Evolutionary conservation across 768 basidiomycete species (phyloP), one percentile per base, ranked within the genome.

Genomic region (Lentinula aciculospora): DNA sequence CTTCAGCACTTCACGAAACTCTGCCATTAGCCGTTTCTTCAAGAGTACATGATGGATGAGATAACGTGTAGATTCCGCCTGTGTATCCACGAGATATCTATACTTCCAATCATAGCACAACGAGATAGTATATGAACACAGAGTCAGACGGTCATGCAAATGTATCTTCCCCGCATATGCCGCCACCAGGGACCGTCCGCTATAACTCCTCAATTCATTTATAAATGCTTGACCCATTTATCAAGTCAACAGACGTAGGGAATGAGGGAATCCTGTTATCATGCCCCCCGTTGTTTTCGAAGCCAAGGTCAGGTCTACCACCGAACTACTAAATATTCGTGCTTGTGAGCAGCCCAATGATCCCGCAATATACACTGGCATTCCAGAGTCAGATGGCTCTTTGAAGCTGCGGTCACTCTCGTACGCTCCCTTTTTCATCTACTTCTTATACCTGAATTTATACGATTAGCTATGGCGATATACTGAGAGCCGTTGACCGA

Each of bases 401-500:
- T 25, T 60, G 17, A 48, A 45, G 28, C 54, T 67, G 19, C 49
- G 59, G 28, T 58, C 54, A 3, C 50, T 67, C 34, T 66, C 66
- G 65, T 66, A 40, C 12, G 60, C 25, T 44, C 12, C 12, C 19
- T 2, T 25, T 25, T 32, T 12, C 8, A 27, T 50, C 10, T 25
- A n/a, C 12, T 15, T 47, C 44, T 42, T 4, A 44, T 27, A 44
- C 5, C 42, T 23, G 7, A 17, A 4, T 1, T 25, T 2, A 13
- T 49, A n/a, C 23, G 34, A 10, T 9, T 32, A 66, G 64, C 7
- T 65, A 54, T 45, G 48, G 53, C 1, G 57, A 67, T 47, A 56
- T 63, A 4, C 59, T 63, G 59, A 63, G 58, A 29, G 65, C 66
- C 12, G 67, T 69, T 8, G 67, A 68, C 54, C 65, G 70, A 23